phyloP scores from a whole-genome alignment of 768 basidiomycete species.

The Lyophyllum atratum region DNA sequence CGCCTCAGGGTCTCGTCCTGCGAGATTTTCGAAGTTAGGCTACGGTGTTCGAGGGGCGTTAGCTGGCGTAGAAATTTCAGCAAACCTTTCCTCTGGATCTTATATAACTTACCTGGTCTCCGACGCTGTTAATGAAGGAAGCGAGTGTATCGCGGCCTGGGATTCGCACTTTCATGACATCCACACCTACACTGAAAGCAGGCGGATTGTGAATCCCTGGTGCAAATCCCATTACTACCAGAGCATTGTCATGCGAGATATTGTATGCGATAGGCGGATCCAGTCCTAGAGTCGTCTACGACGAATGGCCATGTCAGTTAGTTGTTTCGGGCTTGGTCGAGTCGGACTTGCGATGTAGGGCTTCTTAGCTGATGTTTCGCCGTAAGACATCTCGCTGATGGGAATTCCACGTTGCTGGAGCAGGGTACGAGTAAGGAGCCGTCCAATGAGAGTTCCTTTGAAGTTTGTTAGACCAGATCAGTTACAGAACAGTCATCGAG shows the following conservation, averaged over 20 bases:
- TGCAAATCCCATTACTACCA: slow-evolving; percentile 70
- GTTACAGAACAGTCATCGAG: background rate
- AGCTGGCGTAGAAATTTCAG: slow-evolving; percentile 31
- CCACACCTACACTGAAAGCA: slow-evolving; percentile 70
- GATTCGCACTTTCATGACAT: slow-evolving; percentile 77
- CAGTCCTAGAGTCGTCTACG: slow-evolving; percentile 44
- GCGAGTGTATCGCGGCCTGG: slow-evolving; percentile 58
- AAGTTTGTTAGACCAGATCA: slow-evolving; percentile 5
- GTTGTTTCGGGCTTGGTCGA: background rate
- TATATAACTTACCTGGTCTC: slow-evolving; percentile 55
- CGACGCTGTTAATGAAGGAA: slow-evolving; percentile 64
- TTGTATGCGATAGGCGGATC: slow-evolving; percentile 74
- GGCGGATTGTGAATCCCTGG: slow-evolving; percentile 42
- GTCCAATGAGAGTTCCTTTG: slow-evolving; percentile 75
- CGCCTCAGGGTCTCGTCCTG: slow-evolving; percentile 53
- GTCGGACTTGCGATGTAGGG: slow-evolving; percentile 66
- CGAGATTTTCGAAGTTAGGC: slow-evolving; percentile 41
- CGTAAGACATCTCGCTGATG: slow-evolving; percentile 50
- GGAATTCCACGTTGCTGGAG: slow-evolving; percentile 59
- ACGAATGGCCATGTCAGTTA: background rate
- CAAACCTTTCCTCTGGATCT: background rate
- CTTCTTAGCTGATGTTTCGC: slow-evolving; percentile 64
- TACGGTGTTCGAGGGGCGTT: slow-evolving; percentile 41
- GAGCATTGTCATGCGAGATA: slow-evolving; percentile 76
- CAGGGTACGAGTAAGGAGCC: slow-evolving; percentile 68